phyloP scores from a whole-genome alignment of 345 rosid genomes.

The Eucalyptus globulus region DNA sequence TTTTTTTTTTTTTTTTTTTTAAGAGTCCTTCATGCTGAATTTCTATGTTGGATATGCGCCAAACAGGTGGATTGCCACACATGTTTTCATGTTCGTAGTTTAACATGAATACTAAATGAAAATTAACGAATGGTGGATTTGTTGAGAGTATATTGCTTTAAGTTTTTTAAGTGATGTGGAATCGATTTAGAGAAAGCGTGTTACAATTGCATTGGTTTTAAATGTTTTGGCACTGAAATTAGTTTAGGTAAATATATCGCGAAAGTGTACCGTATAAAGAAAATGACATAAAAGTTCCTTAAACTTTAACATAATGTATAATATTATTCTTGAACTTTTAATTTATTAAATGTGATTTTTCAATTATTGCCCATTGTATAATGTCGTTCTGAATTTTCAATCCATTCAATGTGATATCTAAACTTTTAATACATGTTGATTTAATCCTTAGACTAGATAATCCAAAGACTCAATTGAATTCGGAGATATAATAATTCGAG shows the following conservation, averaged over 20 bases:
- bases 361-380: too few species aligned
- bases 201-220: not conserved
- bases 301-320: too few species aligned
- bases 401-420: accelerated
- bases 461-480: too few species aligned
- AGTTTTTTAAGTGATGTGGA: accelerated
- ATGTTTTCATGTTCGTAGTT: not conserved
- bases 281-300: too few species aligned
- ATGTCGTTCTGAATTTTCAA: accelerated
- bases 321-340: too few species aligned
- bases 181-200: not conserved
- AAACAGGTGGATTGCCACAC: not conserved
- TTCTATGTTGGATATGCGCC: not conserved
- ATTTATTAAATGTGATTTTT: accelerated
- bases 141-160: accelerated
- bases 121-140: too few species aligned
- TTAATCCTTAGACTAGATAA: accelerated
- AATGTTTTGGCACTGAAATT: not conserved
- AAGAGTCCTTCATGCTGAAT: not conserved
- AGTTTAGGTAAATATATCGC: too few species aligned
- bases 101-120: not conserved
- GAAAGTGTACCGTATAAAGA: accelerated
- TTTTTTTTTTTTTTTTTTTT: too few species aligned
- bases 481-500: accelerated
- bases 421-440: accelerated